phyloP scores from a whole-genome alignment of 768 basidiomycete species.

The Lactarius sanguifluus region DNA sequence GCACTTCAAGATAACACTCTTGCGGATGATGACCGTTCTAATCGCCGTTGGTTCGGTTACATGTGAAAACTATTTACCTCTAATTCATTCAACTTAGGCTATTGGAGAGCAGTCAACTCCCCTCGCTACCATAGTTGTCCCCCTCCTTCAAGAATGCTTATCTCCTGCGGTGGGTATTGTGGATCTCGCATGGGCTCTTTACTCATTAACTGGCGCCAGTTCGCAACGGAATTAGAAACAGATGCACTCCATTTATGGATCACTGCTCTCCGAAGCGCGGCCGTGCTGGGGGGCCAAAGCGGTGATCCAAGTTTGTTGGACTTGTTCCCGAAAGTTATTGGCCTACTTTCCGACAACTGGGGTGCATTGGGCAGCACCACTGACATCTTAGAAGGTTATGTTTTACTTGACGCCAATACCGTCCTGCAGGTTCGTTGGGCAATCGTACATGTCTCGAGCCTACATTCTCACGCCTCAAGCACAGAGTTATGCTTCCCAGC shows the following conservation, averaged over 20 bases:
- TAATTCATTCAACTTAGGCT: conserved; percentile 46
- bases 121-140: conserved; percentile 55
- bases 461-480: neutral
- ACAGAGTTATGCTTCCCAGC: conserved; percentile 53
- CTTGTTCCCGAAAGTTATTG: conserved; percentile 61
- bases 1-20: conserved; percentile 67
- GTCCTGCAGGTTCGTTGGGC: conserved; percentile 58
- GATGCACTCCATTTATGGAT: conserved; percentile 80
- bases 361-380: conserved; percentile 72
- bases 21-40: conserved; percentile 69
- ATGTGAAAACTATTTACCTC: conserved; percentile 1
- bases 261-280: conserved; percentile 63
- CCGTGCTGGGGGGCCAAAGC: conserved; percentile 47
- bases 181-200: neutral
- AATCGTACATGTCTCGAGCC: neutral
- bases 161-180: conserved; percentile 46
- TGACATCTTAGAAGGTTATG: conserved; percentile 71
- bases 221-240: conserved; percentile 67
- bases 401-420: conserved; percentile 62
- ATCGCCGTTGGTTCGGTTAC: conserved; percentile 51
- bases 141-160: conserved; percentile 65
- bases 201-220: conserved; percentile 41
- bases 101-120: conserved; percentile 59
- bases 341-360: conserved; percentile 63
- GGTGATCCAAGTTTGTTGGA: conserved; percentile 55